Evolutionary conservation across 768 basidiomycete genomes (phyloP).

Genomic region (Pleurotus citrinopileatus): DNA sequence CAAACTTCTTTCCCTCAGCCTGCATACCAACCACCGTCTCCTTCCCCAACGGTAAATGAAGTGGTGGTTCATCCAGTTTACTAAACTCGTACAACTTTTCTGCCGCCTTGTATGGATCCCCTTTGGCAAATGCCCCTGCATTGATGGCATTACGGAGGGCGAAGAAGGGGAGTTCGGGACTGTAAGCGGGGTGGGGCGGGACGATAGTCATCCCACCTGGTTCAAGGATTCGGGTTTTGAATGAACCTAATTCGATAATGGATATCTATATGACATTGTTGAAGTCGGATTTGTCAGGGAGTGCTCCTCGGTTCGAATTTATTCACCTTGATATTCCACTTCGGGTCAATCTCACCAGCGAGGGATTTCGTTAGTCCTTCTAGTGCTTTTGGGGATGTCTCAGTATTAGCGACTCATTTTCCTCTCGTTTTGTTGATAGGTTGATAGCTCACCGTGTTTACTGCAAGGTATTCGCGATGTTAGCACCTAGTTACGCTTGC

Average conservation of each 20-base stretch:
- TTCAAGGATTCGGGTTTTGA: not conserved
- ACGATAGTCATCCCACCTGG: not conserved
- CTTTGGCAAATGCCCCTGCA: not conserved
- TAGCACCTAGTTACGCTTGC: not conserved
- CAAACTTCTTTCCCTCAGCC: not conserved
- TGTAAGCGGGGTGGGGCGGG: slow-evolving; percentile 7
- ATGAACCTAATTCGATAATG: not conserved
- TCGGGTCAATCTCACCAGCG: slow-evolving; percentile 32
- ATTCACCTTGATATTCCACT: slow-evolving; percentile 32
- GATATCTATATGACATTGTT: not conserved
- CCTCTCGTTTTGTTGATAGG: not conserved
- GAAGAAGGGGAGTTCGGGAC: not conserved
- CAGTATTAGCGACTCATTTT: not conserved
- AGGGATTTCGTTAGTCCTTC: slow-evolving; percentile 33
- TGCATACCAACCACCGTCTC: not conserved
- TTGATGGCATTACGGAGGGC: not conserved
- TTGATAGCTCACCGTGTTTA: not conserved
- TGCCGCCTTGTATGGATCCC: not conserved
- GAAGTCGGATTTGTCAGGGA: not conserved
- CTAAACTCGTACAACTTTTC: not conserved
- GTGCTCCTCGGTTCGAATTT: not conserved
- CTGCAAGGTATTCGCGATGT: not conserved
- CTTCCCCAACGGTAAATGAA: not conserved
- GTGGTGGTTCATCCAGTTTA: not conserved
- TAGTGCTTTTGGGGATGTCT: no score